Evolutionary conservation across 2,329 filamentous ascomycete species (phyloP), one percentile per base, ranked within the genome.

Genomic region (Ophiocordyceps camponoti-floridani): DNA sequence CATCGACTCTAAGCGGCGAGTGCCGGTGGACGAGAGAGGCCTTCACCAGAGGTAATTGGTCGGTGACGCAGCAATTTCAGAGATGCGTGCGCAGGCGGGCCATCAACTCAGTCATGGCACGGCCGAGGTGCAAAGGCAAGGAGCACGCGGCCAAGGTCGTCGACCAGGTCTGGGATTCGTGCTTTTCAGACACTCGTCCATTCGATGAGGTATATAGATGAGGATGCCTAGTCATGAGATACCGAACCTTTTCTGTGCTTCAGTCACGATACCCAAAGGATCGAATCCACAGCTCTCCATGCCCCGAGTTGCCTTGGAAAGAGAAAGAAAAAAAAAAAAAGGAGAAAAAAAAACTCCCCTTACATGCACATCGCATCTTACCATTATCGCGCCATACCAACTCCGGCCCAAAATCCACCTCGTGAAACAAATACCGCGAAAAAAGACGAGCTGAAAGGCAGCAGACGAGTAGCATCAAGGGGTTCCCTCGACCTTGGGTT

Each of bases 91-190:
- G 87, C 48, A 68, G 76, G 56, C 71, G 91, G 53, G 91, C 91
- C 11, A 78, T 86, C 31, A 65, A 83, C 52, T 93, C 84, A 19
- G 77, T 98, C 53, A 74, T 78, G 66, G 79, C 75, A 31, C 72
- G 91, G 48, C 86, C 87, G 14, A 71, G 73, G 42, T 91, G 88
- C 58, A 84, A 84, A 60, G 84, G 94, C 61, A 80, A 94, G 54
- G 78, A 79, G 13, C 84, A 96, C 52, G 91, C 91, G 4, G 75
- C 77, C 44, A 85, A 83, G 64, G 79, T 93, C 26, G 86, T 98
- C 47, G 91, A 96, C 62, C 82, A 94, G 62, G 91, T 98, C n/a
- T 98, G 89, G 86, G 88, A 94, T 53, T 95, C 87, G 54, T 98
- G 91, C 62, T 98, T 94, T 60, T 69, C 76, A 44, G 91, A 98